Evolutionary conservation across 208 protist genomes (phyloP).

Genomic region (Acanthamoeba pearcei): DNA sequence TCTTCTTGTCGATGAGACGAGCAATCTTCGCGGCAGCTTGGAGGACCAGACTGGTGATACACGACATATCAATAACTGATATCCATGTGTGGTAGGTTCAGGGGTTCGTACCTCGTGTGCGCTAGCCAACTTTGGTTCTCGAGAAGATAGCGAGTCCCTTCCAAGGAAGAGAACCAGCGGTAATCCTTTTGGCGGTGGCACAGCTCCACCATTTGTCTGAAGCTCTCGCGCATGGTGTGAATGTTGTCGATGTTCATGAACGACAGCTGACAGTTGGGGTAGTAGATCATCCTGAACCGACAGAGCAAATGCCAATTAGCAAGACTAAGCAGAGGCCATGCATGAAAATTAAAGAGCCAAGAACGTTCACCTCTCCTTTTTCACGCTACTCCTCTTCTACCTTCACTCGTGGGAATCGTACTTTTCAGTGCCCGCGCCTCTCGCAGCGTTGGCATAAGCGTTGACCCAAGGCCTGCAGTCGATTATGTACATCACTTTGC

Average conservation of each 20-base stretch:
- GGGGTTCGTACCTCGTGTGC: constrained; percentile 40
- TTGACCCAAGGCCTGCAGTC: constrained; percentile 91
- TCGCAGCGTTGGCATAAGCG: constrained; percentile 89
- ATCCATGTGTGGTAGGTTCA: neutral
- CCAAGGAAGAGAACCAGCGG: constrained; percentile 71
- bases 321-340: neutral
- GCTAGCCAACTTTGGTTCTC: constrained; percentile 68
- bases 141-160: constrained; percentile 70
- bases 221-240: constrained; percentile 87
- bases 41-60: constrained; percentile 64
- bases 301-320: neutral
- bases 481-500: constrained; percentile 85
- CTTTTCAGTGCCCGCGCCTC: constrained; percentile 88
- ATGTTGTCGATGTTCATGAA: constrained; percentile 90
- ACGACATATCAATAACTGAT: neutral
- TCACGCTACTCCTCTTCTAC: too few relatives aligned
- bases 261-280: constrained; percentile 57
- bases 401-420: constrained; percentile 59
- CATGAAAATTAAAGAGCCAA: neutral
- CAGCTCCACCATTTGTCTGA: constrained; percentile 80
- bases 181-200: constrained; percentile 68
- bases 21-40: constrained; percentile 75
- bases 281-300: constrained; percentile 74
- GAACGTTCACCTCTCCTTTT: too few relatives aligned
- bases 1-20: constrained; percentile 78